A percentile compares a stretch with the other conserved stretches of the same genome.
Conservation (phyloP, 1,284 basidiomycete species). For the Neonothopanus nambi region DNA sequence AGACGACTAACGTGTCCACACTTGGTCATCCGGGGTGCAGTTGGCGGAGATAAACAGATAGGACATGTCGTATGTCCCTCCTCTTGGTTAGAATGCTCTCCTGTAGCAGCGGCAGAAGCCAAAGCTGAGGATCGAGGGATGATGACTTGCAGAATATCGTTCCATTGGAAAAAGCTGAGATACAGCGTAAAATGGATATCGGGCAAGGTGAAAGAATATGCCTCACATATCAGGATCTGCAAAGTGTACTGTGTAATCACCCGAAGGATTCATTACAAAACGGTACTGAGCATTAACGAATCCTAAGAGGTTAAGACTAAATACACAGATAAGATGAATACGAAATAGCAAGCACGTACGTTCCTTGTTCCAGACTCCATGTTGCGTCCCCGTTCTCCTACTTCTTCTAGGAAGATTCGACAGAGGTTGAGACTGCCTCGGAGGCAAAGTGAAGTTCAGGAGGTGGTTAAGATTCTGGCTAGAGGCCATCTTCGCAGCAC, state of each 20-base stretch:
- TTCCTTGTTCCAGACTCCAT: slow-evolving; percentile 83
- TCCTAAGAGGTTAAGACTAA: slow-evolving; percentile 42
- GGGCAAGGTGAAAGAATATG: slow-evolving; percentile 18
- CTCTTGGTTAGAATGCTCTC: slow-evolving; percentile 36
- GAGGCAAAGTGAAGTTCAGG: slow-evolving; percentile 84
- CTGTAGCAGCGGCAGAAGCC: slow-evolving; percentile 49
- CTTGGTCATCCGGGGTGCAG: slow-evolving; percentile 94
- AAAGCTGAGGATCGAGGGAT: slow-evolving; percentile 78
- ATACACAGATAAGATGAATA: slow-evolving; percentile 13
- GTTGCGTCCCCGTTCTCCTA: slow-evolving; percentile 59
- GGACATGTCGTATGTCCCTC: slow-evolving; percentile 83
- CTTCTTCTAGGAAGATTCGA: slow-evolving; percentile 70
- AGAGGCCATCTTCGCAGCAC: slow-evolving; percentile 64
- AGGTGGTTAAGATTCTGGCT: slow-evolving; percentile 74
- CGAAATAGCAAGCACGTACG: slow-evolving; percentile 52
- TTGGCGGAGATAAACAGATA: slow-evolving; percentile 91
- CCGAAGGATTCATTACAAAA: slow-evolving; percentile 89
- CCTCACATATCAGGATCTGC: slow-evolving; percentile 91
- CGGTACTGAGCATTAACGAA: slow-evolving; percentile 94
- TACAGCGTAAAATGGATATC: slow-evolving; percentile 9
- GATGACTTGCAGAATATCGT: slow-evolving; percentile 95
- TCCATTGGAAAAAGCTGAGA: slow-evolving; percentile 87
- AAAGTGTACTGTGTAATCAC: slow-evolving; percentile 93
- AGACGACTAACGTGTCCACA: slow-evolving; percentile 85
- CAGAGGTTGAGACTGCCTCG: slow-evolving; percentile 62